Evolutionary conservation across 2,329 filamentous ascomycete species (phyloP), one percentile per base, ranked within the genome.

Genomic region (Aureobasidium subglaciale): DNA sequence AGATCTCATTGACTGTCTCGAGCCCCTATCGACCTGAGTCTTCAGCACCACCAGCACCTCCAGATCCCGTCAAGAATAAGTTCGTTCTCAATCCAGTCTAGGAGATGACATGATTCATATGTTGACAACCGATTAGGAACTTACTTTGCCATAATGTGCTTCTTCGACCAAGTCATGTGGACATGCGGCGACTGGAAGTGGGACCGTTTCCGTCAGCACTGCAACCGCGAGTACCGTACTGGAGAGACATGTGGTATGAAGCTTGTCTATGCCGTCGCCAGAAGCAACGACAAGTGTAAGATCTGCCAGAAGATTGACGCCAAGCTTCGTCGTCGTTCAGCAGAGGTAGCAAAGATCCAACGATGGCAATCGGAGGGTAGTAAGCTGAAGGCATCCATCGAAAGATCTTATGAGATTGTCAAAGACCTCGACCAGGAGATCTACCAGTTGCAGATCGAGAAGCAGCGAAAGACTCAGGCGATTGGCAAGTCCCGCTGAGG

Each of bases 191-290:
- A 90, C 79, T 96, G 87, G 86, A 90, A 90, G 73, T 97, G 91
- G 91, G 88, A 89, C 62, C 87, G 86, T 75, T 96, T 96, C 77
- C 85, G 88, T 62, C 83, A 91, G 72, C 91, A 95, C 70, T 97
- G 92, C 80, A 86, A 87, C 72, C 90, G 90, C 73, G 92, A 96
- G 71, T 95, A 95, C 75, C 88, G 92, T 62, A 96, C 88, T 63
- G 92, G 92, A 66, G 92, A 97, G 78, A 96, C 92, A 34, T 97
- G 92, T 74, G 92, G 92, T 59, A 87, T 95, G 76, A 93, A 88
- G 75, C 82, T 96, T 61, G 85, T 96, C 67, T 90, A 87, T 76
- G 76, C 83, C 63, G 91, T 88, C 24, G 78, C 82, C 61, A 76
- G 77, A 58, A 78, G 86, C 54, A 64, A 70, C 40, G 81, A 81